A percentile compares a stretch with the other conserved stretches of the same genome.
phyloP scores from a whole-genome alignment of 2,329 filamentous ascomycete genomes.

The Bimuria novae-zelandiae region DNA sequence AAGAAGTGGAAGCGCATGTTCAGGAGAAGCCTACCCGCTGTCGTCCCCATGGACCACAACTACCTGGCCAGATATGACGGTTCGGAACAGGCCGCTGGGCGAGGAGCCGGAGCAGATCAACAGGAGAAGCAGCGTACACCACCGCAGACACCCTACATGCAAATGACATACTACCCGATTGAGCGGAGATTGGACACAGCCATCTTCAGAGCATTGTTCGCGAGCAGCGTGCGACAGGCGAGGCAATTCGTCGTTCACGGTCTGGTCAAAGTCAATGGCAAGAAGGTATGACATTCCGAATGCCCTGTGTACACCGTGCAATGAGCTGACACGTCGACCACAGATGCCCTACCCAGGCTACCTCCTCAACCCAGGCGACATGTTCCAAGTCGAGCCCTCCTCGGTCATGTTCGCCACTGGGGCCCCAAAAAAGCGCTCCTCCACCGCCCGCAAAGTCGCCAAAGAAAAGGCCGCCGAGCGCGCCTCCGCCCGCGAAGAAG shows the following conservation, averaged over 20 bases:
- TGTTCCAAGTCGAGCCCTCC: constrained; percentile 94
- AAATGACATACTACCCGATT: constrained; percentile 91
- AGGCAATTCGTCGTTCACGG: constrained; percentile 94
- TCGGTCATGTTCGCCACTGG: constrained; percentile 89
- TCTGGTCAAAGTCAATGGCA: constrained; percentile 92
- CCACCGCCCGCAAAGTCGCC: constrained; percentile 33
- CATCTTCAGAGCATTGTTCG: constrained; percentile 90
- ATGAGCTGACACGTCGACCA: constrained; percentile 6
- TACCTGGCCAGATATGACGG: constrained; percentile 84
- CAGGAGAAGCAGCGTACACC: constrained; percentile 23
- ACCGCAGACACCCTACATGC: constrained; percentile 81
- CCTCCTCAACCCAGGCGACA: constrained; percentile 92
- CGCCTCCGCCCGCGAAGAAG: constrained; percentile 29
- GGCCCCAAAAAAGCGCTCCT: constrained; percentile 60
- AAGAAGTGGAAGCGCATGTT: constrained; percentile 96
- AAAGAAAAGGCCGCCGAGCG: constrained; percentile 37
- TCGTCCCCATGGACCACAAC: constrained; percentile 80
- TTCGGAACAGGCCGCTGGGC: constrained; percentile 78
- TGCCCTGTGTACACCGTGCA: background rate
- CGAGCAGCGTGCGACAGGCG: constrained; percentile 89
- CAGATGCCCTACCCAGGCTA: constrained; percentile 94
- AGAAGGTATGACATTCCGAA: constrained; percentile 85
- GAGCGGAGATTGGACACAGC: constrained; percentile 93
- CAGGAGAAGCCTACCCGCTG: constrained; percentile 75
- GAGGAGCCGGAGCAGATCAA: constrained; percentile 69